Conservation (phyloP, 805 yeast species). For the Babjeviella inositovora region DNA sequence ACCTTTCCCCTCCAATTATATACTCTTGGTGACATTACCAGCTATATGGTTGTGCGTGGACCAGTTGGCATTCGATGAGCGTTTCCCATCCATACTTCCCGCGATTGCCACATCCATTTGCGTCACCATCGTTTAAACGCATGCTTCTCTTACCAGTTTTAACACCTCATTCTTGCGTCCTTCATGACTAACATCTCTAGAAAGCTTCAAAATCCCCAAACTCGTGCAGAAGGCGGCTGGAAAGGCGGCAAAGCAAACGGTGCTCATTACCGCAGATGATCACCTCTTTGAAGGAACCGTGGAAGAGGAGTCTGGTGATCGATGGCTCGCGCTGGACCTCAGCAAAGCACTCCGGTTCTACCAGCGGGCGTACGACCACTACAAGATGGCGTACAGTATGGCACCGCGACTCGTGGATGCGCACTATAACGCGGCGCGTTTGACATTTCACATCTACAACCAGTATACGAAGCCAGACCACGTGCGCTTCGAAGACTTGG, state of each 20-base stretch:
- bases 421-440: constrained; percentile 40
- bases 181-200: constrained; percentile 3
- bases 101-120: too few relatives aligned
- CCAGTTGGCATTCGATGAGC: too few relatives aligned
- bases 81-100: too few relatives aligned
- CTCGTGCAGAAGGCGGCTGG: constrained; percentile 4
- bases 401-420: constrained; percentile 19
- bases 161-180: too few relatives aligned
- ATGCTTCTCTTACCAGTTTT: too few relatives aligned
- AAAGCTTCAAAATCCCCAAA: constrained; percentile 6
- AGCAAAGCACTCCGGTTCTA: constrained; percentile 51
- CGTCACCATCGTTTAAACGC: too few relatives aligned
- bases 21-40: too few relatives aligned
- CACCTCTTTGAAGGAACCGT: constrained; percentile 36
- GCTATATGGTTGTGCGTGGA: too few relatives aligned
- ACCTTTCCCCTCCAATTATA: too few relatives aligned
- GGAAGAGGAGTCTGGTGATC: constrained; percentile 62
- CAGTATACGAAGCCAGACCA: constrained; percentile 32
- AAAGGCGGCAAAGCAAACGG: constrained; percentile 2
- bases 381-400: constrained; percentile 14
- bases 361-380: constrained; percentile 33
- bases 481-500: constrained; percentile 14
- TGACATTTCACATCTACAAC: constrained; percentile 40
- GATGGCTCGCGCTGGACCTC: constrained; percentile 55
- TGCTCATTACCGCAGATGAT: constrained; percentile 30